phyloP scores from a whole-genome alignment of 2,329 filamentous ascomycete species.

The Sporothrix brunneoviolacea region DNA sequence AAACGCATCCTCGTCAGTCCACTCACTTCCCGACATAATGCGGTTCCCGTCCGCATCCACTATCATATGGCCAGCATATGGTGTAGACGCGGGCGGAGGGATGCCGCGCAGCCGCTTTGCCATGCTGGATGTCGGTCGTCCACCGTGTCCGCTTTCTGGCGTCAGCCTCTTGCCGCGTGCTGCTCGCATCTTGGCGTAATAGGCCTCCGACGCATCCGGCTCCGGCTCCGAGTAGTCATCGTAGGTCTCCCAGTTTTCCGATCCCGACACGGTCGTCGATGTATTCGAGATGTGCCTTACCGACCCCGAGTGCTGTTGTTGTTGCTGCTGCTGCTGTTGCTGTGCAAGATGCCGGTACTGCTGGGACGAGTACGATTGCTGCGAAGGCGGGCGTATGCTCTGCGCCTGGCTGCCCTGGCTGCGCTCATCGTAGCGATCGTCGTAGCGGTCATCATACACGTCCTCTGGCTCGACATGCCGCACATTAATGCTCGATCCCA shows the following conservation, averaged over 20 bases:
- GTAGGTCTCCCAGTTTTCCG: constrained; percentile 97
- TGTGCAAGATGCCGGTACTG: constrained; percentile 11
- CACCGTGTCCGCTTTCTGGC: constrained; percentile 31
- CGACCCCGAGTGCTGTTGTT: constrained; percentile 19
- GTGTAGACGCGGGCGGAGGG: constrained; percentile 36
- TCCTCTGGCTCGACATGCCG: constrained; percentile 68
- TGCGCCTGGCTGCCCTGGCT: constrained; percentile 9
- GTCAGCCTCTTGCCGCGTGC: constrained; percentile 59
- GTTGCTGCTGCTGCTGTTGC: constrained; percentile 8
- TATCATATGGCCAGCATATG: constrained; percentile 41
- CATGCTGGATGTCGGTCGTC: constrained; percentile 23
- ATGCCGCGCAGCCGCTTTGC: constrained; percentile 50
- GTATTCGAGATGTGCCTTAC: constrained; percentile 66
- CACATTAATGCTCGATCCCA: constrained; percentile 47
- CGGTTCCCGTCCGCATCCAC: constrained; percentile 55
- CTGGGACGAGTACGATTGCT: constrained; percentile 13
- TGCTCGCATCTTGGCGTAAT: constrained; percentile 71
- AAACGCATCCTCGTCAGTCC: constrained; percentile 59
- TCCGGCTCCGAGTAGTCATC: constrained; percentile 76
- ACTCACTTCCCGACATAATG: constrained; percentile 58
- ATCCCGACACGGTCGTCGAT: constrained; percentile 72
- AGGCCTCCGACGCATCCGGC: constrained; percentile 67
- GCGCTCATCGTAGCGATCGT: constrained; percentile 7
- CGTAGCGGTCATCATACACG: constrained; percentile 59
- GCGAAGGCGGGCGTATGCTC: constrained; percentile 14